phyloP scores from a whole-genome alignment of 441 rosid species.

The Arabidopsis lyrata region DNA sequence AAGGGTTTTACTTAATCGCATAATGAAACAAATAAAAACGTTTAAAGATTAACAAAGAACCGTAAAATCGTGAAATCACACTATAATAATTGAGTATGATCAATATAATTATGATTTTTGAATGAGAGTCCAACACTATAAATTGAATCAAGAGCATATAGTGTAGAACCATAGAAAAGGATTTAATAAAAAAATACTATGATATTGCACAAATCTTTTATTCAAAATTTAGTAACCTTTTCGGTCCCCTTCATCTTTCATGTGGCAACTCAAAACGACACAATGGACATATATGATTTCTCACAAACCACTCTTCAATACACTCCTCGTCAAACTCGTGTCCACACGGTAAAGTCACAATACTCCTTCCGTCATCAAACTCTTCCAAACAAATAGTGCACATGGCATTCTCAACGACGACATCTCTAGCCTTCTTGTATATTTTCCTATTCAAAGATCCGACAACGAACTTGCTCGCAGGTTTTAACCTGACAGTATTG shows the following conservation, averaged over 20 bases:
- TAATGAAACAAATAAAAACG: not conserved
- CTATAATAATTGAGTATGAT: not conserved
- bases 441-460: not conserved
- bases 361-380: constrained; percentile 15
- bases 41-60: not conserved
- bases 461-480: constrained; percentile 9
- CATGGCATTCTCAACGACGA: not conserved
- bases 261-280: constrained; percentile 27
- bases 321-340: constrained; percentile 33
- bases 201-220: not conserved
- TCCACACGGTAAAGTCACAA: constrained; percentile 31
- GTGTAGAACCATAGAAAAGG: not conserved
- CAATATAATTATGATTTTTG: not conserved
- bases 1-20: not conserved
- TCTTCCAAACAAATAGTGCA: constrained; percentile 34
- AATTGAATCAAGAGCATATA: not conserved
- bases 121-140: not conserved
- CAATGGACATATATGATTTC: constrained; percentile 31
- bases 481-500: not conserved
- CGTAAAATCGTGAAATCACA: not conserved
- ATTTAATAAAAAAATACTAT: not conserved
- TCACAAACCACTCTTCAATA: constrained; percentile 12
- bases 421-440: not conserved
- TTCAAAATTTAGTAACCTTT: too few relatives aligned
- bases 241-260: not conserved